Evolutionary conservation across 2,329 filamentous ascomycete species (phyloP), one percentile per base, ranked within the genome.

Genomic region (Calonectria henricotiae): DNA sequence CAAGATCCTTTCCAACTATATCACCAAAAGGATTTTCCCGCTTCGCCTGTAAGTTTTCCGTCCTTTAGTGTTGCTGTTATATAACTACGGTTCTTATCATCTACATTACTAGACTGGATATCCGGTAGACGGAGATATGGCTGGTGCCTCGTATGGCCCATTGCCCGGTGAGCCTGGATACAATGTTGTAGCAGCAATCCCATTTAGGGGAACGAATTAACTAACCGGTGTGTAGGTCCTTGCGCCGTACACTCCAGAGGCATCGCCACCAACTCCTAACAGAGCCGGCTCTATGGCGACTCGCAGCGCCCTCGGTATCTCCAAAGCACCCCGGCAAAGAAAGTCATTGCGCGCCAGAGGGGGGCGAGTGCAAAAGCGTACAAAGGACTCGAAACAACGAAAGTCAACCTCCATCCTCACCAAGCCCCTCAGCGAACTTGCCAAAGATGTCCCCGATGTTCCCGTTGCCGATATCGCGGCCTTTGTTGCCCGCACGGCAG

Each of bases 391-490:
- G 84, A 75, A 73, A 27, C 67, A 76, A 27, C 68, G 71, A 86
- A 75, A 69, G 44, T 23, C 64, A 9, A 54, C 68, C 23, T 87
- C 88, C 2, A 88, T 87, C 71, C 83, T 96, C 41, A 88, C 88
- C 4, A 88, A 87, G 65, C 92, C 94, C 0, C 85, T 97, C 67
- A 95, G 93, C 77, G 87, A 91, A 71, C 81, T 96, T 73, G 93
- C 93, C 5, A 89, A 87, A 74, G 87, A 92, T 64, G 86, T 89
- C 71, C 86, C 86, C 20, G 80, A 87, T 65, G 86, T 94, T 44
- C 88, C 89, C 0, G 86, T 97, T 60, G 89, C 89, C 62, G 92
- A 98, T 81, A 98, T 98, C 84, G 90, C 92, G 63, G 86, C 87
- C 30, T 97, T 93, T 86, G 95, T 97, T 41, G 90, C 92, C 76